Evolutionary conservation across 495 filamentous ascomycete species (phyloP), one percentile per base, ranked within the genome.

Genomic region (Penicillium simplicissimum): DNA sequence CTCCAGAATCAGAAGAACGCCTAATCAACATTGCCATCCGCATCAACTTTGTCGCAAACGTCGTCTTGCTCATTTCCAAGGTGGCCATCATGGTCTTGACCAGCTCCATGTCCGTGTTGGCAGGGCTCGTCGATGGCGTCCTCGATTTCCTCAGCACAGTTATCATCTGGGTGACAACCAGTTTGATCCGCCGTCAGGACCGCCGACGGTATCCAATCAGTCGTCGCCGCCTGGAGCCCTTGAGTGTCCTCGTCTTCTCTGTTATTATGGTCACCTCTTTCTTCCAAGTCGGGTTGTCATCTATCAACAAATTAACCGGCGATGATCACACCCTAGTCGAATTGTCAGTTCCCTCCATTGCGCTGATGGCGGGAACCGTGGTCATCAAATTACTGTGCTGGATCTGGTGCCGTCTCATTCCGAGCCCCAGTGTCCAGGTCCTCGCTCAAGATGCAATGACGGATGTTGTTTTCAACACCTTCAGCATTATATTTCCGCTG

Each of bases 201-300:
- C 86, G 86, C 54, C 91, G 92, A 64, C 79, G 81, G n/a, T 96
- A 94, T 69, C 93, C 93, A 0, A 86, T 96, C 31, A 92, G 90
- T 25, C 81, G 93, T 8, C 88, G 85, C 2, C 78, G 88, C 19
- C 81, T 97, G 34, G 90, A 93, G 62, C 90, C 90, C 0, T 64
- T 94, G n/a, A 90, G 89, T 38, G 84, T 94, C 8, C 80, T 94
- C 10, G 84, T 94, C 55, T 94, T 93, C 73, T 88, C 88, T 0
- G 83, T 94, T 15, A 86, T 94, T 45, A 94, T 94, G 87, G 86
- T 96, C 42, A 93, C 89, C 2, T 91, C 90, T 0, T 96, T 97
- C 71, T 84, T 88, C 57, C 93, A 97, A 71, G 91, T 97, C 14
- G 88, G 81, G 11, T 69, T 96, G 3, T 81, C 93, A 63, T 91